Percentiles rank a stretch among this genome's conserved stretches.
phyloP scores from a whole-genome alignment of 2,329 filamentous ascomycete genomes.

The Cadophora sp. region DNA sequence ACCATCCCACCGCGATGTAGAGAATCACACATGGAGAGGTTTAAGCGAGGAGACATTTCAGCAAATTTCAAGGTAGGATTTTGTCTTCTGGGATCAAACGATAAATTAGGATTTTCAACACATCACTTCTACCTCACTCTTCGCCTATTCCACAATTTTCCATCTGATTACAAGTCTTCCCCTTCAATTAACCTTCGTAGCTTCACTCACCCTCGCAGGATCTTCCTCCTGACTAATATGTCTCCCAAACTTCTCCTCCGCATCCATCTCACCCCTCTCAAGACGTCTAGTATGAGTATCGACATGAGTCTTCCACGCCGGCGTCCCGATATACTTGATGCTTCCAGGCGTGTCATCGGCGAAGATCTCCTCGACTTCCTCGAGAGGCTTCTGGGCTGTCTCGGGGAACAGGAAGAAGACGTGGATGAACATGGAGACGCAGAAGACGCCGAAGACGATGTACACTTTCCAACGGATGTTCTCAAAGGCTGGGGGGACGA shows the following conservation, averaged over 20 bases:
- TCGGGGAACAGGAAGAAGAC: constrained; percentile 63
- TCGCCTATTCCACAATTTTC: not conserved
- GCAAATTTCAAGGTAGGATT: no score
- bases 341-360: constrained; percentile 43
- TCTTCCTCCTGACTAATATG: constrained; percentile 9
- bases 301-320: constrained; percentile 42
- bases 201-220: not conserved
- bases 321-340: constrained; percentile 39
- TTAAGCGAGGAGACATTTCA: no score
- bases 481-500: constrained; percentile 53
- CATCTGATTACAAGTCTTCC: not conserved
- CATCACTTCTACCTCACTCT: not conserved
- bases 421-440: constrained; percentile 56
- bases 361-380: constrained; percentile 59
- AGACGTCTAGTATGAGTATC: constrained; percentile 32
- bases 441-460: constrained; percentile 59
- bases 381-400: constrained; percentile 60
- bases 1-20: no score
- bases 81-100: no score
- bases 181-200: constrained; percentile 6
- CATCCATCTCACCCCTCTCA: constrained; percentile 41
- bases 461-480: constrained; percentile 59
- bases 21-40: no score
- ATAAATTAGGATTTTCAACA: not conserved
- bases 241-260: constrained; percentile 38